These are phyloP conservation scores for Agroathelia rolfsii DNA, from an alignment of 1,284 basidiomycete species.

Conservation along the genomic window DNA sequence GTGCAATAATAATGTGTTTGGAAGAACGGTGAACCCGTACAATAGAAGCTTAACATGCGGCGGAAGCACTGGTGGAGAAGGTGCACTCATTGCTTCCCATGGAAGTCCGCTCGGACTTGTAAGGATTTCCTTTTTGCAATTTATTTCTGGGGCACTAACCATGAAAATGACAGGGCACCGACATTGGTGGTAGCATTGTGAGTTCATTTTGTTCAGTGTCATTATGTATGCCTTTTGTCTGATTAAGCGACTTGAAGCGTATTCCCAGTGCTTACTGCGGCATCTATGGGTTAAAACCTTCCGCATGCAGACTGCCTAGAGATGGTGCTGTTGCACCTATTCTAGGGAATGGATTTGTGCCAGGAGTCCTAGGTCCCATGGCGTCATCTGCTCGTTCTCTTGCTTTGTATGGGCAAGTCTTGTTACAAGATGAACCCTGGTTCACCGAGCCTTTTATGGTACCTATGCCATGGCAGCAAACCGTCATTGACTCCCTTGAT, in stretches of 20 bases:
- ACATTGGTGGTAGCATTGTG: conserved; percentile 40
- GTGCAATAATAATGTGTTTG: conserved; percentile 43
- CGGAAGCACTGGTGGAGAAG: conserved; percentile 58
- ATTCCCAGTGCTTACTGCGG: conserved; percentile 40
- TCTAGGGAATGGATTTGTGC: conserved; percentile 37
- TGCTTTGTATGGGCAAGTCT: conserved; percentile 40
- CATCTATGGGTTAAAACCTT: conserved; percentile 44
- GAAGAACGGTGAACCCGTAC: conserved; percentile 42
- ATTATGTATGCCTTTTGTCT: too few relatives aligned
- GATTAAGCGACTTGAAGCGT: conserved; percentile 17
- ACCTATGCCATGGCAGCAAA: conserved; percentile 43
- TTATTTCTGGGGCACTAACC: too few relatives aligned
- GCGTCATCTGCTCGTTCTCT: conserved; percentile 41
- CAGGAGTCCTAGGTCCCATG: conserved; percentile 45
- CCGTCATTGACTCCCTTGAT: conserved; percentile 23
- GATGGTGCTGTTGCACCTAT: conserved; percentile 47
- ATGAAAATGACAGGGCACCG: too few relatives aligned
- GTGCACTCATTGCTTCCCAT: conserved; percentile 47
- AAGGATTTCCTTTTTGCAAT: too few relatives aligned
- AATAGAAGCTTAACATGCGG: conserved; percentile 43
- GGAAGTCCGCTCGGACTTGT: conserved; percentile 49
- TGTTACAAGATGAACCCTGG: conserved; percentile 45
- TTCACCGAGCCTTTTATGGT: conserved; percentile 39
- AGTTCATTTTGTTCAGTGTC: conserved; percentile 16
- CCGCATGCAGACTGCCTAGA: conserved; percentile 41